Evolutionary conservation across 2,329 filamentous ascomycete species (phyloP).

Genomic region (Claviceps purpurea): DNA sequence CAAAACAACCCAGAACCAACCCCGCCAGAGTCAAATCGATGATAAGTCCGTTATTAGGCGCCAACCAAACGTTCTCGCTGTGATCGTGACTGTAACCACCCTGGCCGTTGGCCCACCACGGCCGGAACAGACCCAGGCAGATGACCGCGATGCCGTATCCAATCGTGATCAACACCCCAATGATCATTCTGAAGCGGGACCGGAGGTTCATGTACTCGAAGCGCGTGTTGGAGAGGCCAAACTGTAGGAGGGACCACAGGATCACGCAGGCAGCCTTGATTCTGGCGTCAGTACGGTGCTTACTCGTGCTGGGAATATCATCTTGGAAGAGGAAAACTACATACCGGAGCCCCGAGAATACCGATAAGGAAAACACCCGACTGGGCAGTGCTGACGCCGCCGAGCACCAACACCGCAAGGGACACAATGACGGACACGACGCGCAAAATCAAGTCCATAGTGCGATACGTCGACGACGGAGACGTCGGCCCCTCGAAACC

Average conservation of each 20-base stretch:
- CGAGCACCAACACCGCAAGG: constrained; percentile 1
- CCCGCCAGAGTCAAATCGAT: not conserved
- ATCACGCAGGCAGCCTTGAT: constrained; percentile 1
- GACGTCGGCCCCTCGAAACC: not conserved
- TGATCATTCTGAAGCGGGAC: constrained; percentile 5
- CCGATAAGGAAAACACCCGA: constrained; percentile 4
- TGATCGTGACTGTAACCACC: not conserved
- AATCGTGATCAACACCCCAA: constrained; percentile 4
- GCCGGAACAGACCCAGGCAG: not conserved
- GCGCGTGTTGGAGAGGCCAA: not conserved
- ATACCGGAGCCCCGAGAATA: constrained; percentile 5
- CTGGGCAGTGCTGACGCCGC: not conserved
- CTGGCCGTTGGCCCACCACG: not conserved
- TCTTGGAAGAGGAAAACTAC: not conserved
- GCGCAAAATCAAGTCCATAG: not conserved
- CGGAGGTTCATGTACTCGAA: constrained; percentile 7
- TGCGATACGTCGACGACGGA: not conserved
- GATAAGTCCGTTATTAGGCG: not conserved
- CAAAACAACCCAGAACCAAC: not conserved
- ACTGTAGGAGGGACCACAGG: constrained; percentile 5
- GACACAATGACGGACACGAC: not conserved
- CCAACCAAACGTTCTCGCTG: not conserved
- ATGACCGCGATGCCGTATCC: not conserved
- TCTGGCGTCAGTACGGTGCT: not conserved
- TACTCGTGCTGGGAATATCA: not conserved